Conservation (phyloP, 2,329 filamentous ascomycete species). For the Penicillium sclerotigenum region DNA sequence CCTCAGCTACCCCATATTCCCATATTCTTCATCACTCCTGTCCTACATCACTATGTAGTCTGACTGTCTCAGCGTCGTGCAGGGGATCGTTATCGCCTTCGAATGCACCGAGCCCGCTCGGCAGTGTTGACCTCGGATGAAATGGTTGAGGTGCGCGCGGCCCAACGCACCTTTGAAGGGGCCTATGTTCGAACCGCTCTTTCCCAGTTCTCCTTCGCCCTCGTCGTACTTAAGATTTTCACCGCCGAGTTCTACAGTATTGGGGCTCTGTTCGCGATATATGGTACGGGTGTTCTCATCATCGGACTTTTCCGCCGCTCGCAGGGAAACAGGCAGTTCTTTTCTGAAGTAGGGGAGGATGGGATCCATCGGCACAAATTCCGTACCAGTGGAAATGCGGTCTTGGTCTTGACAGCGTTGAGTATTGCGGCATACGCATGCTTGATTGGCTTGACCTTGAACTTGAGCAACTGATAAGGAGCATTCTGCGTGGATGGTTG, state of each 20-base stretch:
- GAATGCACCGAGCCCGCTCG: conserved; percentile 77
- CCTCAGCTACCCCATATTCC: background rate
- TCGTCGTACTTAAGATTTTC: conserved; percentile 95
- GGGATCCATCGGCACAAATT: conserved; percentile 61
- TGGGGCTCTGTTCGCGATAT: conserved; percentile 91
- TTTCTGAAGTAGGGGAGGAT: conserved; percentile 57
- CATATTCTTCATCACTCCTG: background rate
- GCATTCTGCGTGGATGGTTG: background rate
- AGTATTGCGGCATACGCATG: conserved; percentile 61
- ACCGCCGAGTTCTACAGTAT: conserved; percentile 95
- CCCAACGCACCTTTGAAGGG: conserved; percentile 94
- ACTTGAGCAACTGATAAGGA: conserved; percentile 36
- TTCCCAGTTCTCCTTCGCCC: conserved; percentile 89
- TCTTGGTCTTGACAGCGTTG: conserved; percentile 59
- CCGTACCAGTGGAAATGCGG: conserved; percentile 64
- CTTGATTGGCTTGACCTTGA: conserved; percentile 58
- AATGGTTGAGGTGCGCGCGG: conserved; percentile 89
- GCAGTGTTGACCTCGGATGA: conserved; percentile 78
- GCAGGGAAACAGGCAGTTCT: conserved; percentile 93
- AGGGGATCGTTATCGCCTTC: conserved; percentile 71
- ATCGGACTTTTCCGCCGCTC: conserved; percentile 82
- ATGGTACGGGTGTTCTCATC: conserved; percentile 78
- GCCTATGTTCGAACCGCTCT: conserved; percentile 94
- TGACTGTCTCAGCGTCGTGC: conserved; percentile 55
- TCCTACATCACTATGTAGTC: conserved; percentile 2